Evolutionary conservation across 768 basidiomycete genomes (phyloP).

Genomic region (Hemileccinum rubropunctum): DNA sequence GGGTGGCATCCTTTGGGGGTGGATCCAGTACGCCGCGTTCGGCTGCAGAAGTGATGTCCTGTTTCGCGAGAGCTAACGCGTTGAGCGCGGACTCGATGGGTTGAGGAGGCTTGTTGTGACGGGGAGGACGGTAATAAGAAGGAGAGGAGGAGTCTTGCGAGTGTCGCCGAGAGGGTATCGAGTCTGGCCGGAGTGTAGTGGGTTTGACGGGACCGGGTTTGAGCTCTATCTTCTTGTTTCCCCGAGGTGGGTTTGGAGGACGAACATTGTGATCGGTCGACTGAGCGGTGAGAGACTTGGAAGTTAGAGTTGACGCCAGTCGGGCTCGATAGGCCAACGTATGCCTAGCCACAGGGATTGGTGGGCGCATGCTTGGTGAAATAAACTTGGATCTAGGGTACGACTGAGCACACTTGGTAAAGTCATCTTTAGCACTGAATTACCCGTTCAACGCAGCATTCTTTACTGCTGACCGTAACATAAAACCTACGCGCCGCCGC

Average conservation of each 20-base stretch:
- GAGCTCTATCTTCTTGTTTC: constrained; percentile 53
- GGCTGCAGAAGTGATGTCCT: constrained; percentile 64
- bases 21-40: constrained; percentile 67
- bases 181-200: constrained; percentile 22
- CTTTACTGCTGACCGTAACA: constrained; percentile 38
- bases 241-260: constrained; percentile 28
- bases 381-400: constrained; percentile 20
- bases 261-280: constrained; percentile 22
- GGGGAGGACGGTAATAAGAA: constrained; percentile 26
- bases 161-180: constrained; percentile 13
- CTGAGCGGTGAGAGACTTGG: constrained; percentile 21
- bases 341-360: neutral
- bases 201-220: constrained; percentile 62
- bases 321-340: constrained; percentile 4
- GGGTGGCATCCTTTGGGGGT: constrained; percentile 59
- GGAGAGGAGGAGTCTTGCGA: constrained; percentile 28
- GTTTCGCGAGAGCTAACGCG: constrained; percentile 51
- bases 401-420: constrained; percentile 3
- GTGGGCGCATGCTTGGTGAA: neutral
- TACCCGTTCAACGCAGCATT: constrained; percentile 40
- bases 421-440: neutral
- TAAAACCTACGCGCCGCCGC: constrained; percentile 27
- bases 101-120: constrained; percentile 19
- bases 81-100: constrained; percentile 19
- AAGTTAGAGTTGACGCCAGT: constrained; percentile 30